Evolutionary conservation across 2,329 filamentous ascomycete genomes (phyloP).

Genomic region (Hyphodiscus sp.): DNA sequence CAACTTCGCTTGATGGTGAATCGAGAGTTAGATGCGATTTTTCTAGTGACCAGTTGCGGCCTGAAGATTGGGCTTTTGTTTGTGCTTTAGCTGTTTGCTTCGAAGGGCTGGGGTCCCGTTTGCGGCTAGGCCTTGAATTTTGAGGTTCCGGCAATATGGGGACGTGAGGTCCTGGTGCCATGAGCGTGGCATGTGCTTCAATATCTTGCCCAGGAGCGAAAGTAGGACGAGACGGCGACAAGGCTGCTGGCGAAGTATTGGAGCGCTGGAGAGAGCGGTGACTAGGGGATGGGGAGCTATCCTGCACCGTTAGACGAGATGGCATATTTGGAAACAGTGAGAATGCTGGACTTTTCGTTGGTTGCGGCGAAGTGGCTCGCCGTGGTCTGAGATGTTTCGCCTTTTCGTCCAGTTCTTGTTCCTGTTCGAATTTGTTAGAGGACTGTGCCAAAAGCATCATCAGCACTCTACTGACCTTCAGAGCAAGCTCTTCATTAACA

Average conservation of each 20-base stretch:
- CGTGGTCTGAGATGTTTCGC: constrained; percentile 29
- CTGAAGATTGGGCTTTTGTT: constrained; percentile 3
- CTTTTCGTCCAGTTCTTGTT: constrained; percentile 31
- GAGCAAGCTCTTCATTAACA: constrained; percentile 40
- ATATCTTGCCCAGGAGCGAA: constrained; percentile 19
- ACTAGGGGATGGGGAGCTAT: constrained; percentile 6
- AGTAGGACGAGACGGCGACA: constrained; percentile 39
- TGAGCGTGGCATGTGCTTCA: constrained; percentile 17
- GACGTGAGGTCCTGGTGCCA: constrained; percentile 5
- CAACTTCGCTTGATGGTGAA: constrained; percentile 15
- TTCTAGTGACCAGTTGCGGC: constrained; percentile 16
- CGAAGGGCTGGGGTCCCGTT: not conserved
- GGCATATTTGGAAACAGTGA: constrained; percentile 33
- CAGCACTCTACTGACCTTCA: constrained; percentile 27
- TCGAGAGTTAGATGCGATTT: constrained; percentile 18
- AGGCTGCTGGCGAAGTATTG: constrained; percentile 47
- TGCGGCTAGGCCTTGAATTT: not conserved
- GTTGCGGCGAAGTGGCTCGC: constrained; percentile 45
- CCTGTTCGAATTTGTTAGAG: constrained; percentile 21
- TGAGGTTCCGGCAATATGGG: not conserved
- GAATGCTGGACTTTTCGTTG: constrained; percentile 38
- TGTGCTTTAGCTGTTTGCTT: constrained; percentile 2
- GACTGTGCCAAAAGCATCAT: constrained; percentile 1
- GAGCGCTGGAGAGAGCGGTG: constrained; percentile 35
- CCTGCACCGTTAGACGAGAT: constrained; percentile 13